Conservation (phyloP, 164 flowering plant species). For the Nymphaea colorata region DNA sequence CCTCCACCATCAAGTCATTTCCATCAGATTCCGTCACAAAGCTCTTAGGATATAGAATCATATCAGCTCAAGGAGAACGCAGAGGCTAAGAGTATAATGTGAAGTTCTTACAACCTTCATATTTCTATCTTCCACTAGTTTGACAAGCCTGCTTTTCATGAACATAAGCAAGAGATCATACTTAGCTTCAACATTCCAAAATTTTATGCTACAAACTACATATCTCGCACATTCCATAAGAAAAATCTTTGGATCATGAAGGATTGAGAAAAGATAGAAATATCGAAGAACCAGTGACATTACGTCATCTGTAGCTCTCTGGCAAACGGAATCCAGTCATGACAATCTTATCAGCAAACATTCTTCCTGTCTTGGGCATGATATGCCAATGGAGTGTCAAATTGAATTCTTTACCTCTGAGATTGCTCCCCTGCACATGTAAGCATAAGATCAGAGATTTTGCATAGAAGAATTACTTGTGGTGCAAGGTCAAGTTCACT, state of each 20-base stretch:
- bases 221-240: not conserved
- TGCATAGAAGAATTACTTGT: not conserved
- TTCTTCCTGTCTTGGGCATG: conserved; percentile 20
- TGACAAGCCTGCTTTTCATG: not conserved
- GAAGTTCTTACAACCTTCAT: not conserved
- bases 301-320: conserved; percentile 8
- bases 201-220: not conserved
- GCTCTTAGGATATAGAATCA: too few relatives aligned
- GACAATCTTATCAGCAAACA: conserved; percentile 6
- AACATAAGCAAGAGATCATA: not conserved
- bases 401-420: conserved; percentile 12
- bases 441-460: not conserved
- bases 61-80: too few relatives aligned
- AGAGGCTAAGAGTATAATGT: not conserved
- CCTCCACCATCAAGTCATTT: too few relatives aligned
- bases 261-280: not conserved
- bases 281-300: not conserved
- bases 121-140: not conserved
- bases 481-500: too few relatives aligned
- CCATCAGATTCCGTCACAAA: too few relatives aligned
- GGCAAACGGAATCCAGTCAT: conserved; percentile 14
- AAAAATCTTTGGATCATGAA: not conserved
- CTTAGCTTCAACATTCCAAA: not conserved
- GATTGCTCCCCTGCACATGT: conserved; percentile 18
- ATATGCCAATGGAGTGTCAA: conserved; percentile 16